A percentile compares a stretch with the other conserved stretches of the same genome.
Evolutionary conservation across 495 filamentous ascomycete genomes (phyloP).

Genomic region (Aspergillus carlsbadensis): DNA sequence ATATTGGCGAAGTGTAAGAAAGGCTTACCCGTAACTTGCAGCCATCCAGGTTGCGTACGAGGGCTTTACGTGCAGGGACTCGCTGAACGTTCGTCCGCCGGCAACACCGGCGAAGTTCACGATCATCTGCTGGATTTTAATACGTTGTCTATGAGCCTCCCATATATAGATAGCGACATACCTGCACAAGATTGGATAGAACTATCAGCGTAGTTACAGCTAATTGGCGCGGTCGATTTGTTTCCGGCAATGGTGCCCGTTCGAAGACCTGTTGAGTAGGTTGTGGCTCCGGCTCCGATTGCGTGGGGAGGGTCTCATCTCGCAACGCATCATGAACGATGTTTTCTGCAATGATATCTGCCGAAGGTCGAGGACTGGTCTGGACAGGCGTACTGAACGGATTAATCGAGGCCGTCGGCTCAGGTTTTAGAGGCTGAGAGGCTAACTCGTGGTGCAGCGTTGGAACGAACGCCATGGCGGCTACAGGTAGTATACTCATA

Average conservation of each 20-base stretch:
- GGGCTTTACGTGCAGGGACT: conserved; percentile 22
- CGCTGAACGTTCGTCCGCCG: conserved; percentile 27
- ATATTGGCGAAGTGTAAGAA: too few relatives aligned
- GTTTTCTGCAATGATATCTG: not conserved
- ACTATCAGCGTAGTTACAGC: conserved; percentile 24
- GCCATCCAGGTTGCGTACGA: conserved; percentile 31
- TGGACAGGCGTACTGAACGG: not conserved
- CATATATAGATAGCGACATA: conserved; percentile 5
- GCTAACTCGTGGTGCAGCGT: conserved; percentile 4
- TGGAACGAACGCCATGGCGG: conserved; percentile 5
- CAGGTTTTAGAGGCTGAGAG: not conserved
- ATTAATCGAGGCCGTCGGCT: not conserved
- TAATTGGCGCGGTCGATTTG: conserved; percentile 20
- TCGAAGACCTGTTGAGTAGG: conserved; percentile 25
- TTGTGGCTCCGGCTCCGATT: not conserved
- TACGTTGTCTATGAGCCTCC: not conserved
- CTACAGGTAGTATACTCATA: not conserved
- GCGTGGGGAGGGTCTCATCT: not conserved
- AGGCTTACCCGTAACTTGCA: conserved; percentile 30
- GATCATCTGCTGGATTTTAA: conserved; percentile 22
- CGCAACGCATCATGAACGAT: not conserved
- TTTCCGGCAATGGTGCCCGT: conserved; percentile 11
- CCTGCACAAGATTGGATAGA: conserved; percentile 32
- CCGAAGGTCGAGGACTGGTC: not conserved
- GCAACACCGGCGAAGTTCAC: conserved; percentile 33